Conservation (phyloP, 768 basidiomycete species). For the Tylopilus plumbeoviolaceoides region DNA sequence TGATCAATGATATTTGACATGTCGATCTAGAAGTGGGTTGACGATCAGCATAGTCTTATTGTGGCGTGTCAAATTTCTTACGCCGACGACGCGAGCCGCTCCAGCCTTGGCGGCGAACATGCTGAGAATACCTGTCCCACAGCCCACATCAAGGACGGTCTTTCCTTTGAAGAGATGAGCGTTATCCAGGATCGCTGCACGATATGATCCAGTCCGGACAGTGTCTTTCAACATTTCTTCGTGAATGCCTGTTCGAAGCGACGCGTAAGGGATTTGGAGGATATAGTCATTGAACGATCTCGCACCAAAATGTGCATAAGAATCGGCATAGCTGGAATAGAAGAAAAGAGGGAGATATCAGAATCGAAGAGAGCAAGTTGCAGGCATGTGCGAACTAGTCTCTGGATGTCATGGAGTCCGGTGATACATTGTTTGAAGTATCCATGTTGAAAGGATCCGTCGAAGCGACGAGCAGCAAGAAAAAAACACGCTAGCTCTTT, state of each 20-base stretch:
- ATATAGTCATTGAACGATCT: constrained; percentile 5
- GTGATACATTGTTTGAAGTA: constrained; percentile 21
- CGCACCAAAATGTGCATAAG: constrained; percentile 91
- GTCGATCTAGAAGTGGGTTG: constrained; percentile 64
- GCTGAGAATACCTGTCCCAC: constrained; percentile 95
- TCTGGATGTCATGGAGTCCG: constrained; percentile 72
- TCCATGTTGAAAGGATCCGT: constrained; percentile 31
- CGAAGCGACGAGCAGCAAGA: not conserved
- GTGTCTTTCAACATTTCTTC: constrained; percentile 99
- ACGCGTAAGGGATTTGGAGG: constrained; percentile 1
- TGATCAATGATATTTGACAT: constrained; percentile 99
- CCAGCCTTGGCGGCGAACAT: constrained; percentile 99
- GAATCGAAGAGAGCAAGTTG: constrained; percentile 29
- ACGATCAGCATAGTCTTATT: constrained; percentile 11
- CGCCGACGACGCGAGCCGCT: constrained; percentile 89
- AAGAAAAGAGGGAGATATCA: constrained; percentile 35
- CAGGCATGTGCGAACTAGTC: constrained; percentile 69
- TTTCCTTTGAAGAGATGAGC: constrained; percentile 94
- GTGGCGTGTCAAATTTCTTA: constrained; percentile 36
- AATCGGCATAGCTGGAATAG: constrained; percentile 81
- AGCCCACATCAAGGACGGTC: constrained; percentile 96
- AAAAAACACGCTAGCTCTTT: not conserved
- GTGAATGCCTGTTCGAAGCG: constrained; percentile 69
- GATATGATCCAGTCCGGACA: constrained; percentile 94
- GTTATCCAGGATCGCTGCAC: constrained; percentile 91